These are phyloP conservation scores for Kurtzmaniella fragi DNA, from an alignment of 805 yeast genomes.

Conservation along the genomic window DNA sequence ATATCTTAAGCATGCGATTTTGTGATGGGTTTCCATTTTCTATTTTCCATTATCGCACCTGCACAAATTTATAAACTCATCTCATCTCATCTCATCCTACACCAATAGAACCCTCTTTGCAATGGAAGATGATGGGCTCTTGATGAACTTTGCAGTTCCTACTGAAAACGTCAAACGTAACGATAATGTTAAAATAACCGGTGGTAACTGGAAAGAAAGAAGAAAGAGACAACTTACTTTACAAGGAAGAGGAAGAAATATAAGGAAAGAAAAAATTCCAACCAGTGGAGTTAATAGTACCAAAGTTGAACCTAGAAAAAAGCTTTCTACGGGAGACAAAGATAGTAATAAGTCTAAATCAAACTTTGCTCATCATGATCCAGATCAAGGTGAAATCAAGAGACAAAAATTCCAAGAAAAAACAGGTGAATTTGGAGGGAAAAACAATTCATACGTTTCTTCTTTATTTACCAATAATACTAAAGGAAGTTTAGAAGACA, in stretches of 20 bases:
- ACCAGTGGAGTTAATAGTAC: constrained; percentile 30
- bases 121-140: constrained; percentile 58
- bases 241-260: constrained; percentile 37
- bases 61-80: background rate
- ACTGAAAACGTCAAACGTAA: constrained; percentile 16
- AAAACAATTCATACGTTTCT: constrained; percentile 66
- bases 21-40: too few species aligned
- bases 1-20: too few species aligned
- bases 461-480: constrained; percentile 61
- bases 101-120: background rate
- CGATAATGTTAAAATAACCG: constrained; percentile 41
- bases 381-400: constrained; percentile 10
- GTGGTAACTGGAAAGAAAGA: constrained; percentile 83
- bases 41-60: too few species aligned
- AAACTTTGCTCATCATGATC: constrained; percentile 6
- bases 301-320: constrained; percentile 10
- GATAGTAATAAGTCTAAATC: too few species aligned
- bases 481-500: constrained; percentile 8
- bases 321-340: constrained; percentile 1
- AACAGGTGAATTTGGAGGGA: constrained; percentile 50
- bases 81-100: constrained; percentile 6
- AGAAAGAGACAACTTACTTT: constrained; percentile 52
- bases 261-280: constrained; percentile 11
- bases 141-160: constrained; percentile 67
- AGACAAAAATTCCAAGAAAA: constrained; percentile 26